Evolutionary conservation across 208 protist species (phyloP).

Genomic region (Porcisia hertigi): DNA sequence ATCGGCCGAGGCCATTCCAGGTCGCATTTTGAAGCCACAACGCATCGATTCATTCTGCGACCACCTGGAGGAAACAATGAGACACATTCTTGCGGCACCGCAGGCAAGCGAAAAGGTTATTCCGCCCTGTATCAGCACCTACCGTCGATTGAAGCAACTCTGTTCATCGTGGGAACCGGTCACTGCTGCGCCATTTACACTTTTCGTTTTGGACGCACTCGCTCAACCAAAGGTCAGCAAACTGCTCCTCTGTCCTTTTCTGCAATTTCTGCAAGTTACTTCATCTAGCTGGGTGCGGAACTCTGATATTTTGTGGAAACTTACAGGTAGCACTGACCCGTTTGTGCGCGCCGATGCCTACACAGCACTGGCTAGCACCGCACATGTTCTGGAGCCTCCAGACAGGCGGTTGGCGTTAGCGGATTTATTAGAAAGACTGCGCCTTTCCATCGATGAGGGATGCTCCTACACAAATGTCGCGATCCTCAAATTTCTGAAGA

Average conservation of each 20-base stretch:
- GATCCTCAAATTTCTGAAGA: constrained; percentile 20
- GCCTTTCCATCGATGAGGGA: constrained; percentile 9
- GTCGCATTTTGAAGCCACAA: neutral
- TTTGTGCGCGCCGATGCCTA: constrained; percentile 36
- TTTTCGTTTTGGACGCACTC: neutral
- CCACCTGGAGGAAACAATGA: constrained; percentile 7
- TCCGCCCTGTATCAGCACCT: constrained; percentile 21
- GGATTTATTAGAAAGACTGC: constrained; percentile 20
- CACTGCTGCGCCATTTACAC: neutral
- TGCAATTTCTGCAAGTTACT: constrained; percentile 30
- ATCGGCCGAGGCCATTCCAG: neutral
- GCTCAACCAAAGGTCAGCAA: constrained; percentile 9
- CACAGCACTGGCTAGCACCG: constrained; percentile 7
- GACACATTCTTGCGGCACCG: neutral
- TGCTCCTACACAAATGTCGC: constrained; percentile 24
- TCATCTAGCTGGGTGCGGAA: constrained; percentile 2
- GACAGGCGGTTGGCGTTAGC: constrained; percentile 12
- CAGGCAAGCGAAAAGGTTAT: constrained; percentile 5
- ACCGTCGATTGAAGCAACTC: constrained; percentile 12
- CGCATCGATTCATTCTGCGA: constrained; percentile 11
- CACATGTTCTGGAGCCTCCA: neutral
- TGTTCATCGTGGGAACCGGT: constrained; percentile 3
- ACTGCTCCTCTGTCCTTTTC: constrained; percentile 22
- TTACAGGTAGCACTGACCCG: constrained; percentile 12
- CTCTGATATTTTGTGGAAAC: constrained; percentile 3